Conservation (phyloP, 2,329 filamentous ascomycete species). For the Teratosphaeria pseudoeucalypti region DNA sequence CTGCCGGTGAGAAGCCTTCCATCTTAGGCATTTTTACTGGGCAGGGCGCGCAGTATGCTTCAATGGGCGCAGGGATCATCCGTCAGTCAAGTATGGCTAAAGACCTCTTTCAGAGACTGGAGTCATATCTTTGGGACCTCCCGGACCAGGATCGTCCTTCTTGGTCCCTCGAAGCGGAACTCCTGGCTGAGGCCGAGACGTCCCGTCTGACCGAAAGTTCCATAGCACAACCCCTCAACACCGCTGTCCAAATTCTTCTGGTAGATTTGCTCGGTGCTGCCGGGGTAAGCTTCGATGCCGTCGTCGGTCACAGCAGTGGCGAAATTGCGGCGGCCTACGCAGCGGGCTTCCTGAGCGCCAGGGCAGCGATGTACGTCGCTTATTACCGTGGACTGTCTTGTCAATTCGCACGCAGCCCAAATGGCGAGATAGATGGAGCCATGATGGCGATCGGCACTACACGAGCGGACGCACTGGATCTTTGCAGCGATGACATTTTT, state of each 20-base stretch:
- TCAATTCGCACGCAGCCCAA: too few species aligned
- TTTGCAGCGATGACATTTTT: too few species aligned
- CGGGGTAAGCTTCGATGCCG: constrained; percentile 11
- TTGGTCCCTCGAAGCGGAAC: background rate
- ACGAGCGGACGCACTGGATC: too few species aligned
- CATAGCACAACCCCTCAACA: constrained; percentile 44
- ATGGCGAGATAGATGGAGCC: too few species aligned
- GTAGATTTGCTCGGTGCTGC: constrained; percentile 28
- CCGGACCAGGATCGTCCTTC: too few species aligned
- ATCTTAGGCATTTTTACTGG: background rate
- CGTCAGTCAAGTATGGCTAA: background rate
- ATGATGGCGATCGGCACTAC: too few species aligned
- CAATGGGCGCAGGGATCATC: background rate
- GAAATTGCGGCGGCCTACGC: constrained; percentile 27
- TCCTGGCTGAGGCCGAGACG: constrained; percentile 6
- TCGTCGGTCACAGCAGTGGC: constrained; percentile 23
- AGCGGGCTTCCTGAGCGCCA: too few species aligned
- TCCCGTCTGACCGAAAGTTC: constrained; percentile 12
- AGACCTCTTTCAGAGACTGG: too few species aligned
- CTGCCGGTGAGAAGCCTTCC: too few species aligned
- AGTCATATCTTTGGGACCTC: too few species aligned
- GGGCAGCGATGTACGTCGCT: too few species aligned
- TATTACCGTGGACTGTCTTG: too few species aligned
- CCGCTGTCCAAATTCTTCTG: constrained; percentile 44
- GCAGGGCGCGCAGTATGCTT: constrained; percentile 1